phyloP scores from a whole-genome alignment of 1,284 basidiomycete species.

The Acaromyces ingoldii region DNA sequence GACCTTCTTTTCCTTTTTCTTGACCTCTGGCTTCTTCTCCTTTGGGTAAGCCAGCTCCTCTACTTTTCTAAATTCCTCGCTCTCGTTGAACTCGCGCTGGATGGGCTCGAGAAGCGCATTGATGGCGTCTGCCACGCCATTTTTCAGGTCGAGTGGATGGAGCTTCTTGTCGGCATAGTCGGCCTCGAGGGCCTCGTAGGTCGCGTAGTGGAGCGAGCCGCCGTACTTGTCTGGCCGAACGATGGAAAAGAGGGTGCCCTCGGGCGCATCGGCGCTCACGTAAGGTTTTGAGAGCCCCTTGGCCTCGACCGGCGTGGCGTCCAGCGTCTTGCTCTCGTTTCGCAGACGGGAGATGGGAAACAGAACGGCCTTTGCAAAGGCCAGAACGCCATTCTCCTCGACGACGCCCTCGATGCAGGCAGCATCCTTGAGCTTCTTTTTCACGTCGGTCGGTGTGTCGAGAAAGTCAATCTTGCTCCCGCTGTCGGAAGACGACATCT shows the following conservation, averaged over 20 bases:
- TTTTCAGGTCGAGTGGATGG: slow-evolving; percentile 88
- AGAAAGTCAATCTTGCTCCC: slow-evolving; percentile 98
- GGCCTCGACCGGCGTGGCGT: neutral
- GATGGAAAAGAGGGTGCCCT: slow-evolving; percentile 77
- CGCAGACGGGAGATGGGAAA: slow-evolving; percentile 66
- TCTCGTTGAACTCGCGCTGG: slow-evolving; percentile 67
- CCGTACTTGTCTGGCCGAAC: slow-evolving; percentile 73
- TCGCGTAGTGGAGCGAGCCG: slow-evolving; percentile 65
- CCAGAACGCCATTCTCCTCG: slow-evolving; percentile 82
- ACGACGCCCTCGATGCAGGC: slow-evolving; percentile 92
- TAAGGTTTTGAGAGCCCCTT: slow-evolving; percentile 12
- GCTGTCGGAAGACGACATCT: slow-evolving; percentile 98
- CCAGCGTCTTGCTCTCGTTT: slow-evolving; percentile 19
- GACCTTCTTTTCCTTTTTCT: slow-evolving; percentile 35
- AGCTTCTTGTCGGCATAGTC: slow-evolving; percentile 73
- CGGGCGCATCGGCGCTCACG: slow-evolving; percentile 61
- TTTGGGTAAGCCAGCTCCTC: slow-evolving; percentile 77
- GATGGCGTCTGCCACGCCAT: slow-evolving; percentile 71
- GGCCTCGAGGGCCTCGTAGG: slow-evolving; percentile 66
- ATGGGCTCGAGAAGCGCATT: slow-evolving; percentile 76
- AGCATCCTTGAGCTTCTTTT: slow-evolving; percentile 90
- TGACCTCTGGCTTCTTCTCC: slow-evolving; percentile 28
- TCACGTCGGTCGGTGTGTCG: slow-evolving; percentile 73
- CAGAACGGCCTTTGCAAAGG: slow-evolving; percentile 81
- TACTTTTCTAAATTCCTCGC: slow-evolving; percentile 74